Conservation (phyloP, 495 filamentous ascomycete genomes). For the Aspergillus egyptiacus region DNA sequence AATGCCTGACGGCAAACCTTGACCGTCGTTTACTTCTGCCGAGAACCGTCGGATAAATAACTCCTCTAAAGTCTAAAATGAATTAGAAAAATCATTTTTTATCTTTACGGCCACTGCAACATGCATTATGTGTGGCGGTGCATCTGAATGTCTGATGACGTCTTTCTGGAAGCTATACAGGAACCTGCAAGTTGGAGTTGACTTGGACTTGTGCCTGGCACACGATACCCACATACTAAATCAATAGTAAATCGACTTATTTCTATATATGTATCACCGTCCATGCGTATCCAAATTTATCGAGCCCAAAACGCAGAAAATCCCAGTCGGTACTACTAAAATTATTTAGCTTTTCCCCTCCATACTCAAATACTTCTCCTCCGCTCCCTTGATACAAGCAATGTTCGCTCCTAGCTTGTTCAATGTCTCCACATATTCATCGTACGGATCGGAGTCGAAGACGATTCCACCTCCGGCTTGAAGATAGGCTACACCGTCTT, state of each 20-base stretch:
- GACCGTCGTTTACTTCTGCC: background rate
- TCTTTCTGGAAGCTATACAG: conserved; percentile 5
- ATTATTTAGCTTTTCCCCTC: conserved; percentile 29
- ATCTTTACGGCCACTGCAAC: too few species aligned
- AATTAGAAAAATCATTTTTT: background rate
- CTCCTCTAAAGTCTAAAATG: background rate
- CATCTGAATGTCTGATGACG: conserved; percentile 1
- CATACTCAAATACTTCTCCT: conserved; percentile 61
- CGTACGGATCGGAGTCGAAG: conserved; percentile 87
- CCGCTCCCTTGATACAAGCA: conserved; percentile 76
- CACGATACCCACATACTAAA: background rate
- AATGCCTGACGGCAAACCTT: conserved; percentile 5
- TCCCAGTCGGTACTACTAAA: background rate
- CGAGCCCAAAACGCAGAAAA: background rate
- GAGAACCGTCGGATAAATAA: background rate
- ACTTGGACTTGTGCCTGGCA: background rate
- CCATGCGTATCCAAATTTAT: background rate
- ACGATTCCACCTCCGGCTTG: conserved; percentile 98
- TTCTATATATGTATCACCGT: background rate
- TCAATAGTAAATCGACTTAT: too few species aligned
- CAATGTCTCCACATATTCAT: conserved; percentile 95
- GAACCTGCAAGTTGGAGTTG: too few species aligned
- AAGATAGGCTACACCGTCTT: conserved; percentile 84
- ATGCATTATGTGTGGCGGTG: conserved; percentile 9
- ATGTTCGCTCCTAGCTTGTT: conserved; percentile 92